These are phyloP conservation scores for Primulina huaijiensis DNA, from an alignment of 257 asterid species.

Conservation along the genomic window DNA sequence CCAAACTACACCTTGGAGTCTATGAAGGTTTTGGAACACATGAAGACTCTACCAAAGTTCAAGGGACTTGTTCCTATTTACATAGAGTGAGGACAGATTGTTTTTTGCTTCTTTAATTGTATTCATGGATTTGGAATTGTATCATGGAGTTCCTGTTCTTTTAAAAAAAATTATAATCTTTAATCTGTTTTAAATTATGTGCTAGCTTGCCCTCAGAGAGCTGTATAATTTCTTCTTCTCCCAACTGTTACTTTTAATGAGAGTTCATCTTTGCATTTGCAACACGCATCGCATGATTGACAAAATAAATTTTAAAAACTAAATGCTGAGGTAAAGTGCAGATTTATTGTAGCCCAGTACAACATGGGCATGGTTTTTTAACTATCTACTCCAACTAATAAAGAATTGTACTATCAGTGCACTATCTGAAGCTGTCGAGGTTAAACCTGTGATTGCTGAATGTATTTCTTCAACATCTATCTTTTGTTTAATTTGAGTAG, in stretches of 20 bases:
- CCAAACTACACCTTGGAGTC: constrained; percentile 73
- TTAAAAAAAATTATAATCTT: neutral
- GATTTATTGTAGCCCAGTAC: neutral
- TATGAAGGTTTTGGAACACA: constrained; percentile 91
- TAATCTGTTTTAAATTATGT: constrained; percentile 6
- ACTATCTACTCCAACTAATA: neutral
- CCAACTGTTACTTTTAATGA: neutral
- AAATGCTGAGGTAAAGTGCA: neutral
- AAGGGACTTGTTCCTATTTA: constrained; percentile 95
- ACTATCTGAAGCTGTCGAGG: neutral
- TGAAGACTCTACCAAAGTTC: constrained; percentile 71
- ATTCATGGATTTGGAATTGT: neutral
- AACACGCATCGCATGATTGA: constrained; percentile 1
- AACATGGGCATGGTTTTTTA: neutral
- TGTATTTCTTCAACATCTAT: neutral
- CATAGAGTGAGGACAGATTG: constrained; percentile 52
- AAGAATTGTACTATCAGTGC: constrained; percentile 19
- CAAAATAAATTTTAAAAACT: neutral
- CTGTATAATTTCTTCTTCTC: neutral
- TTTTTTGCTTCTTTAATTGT: neutral
- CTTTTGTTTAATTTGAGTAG: constrained; percentile 10
- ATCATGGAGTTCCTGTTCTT: constrained; percentile 2
- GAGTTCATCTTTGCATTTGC: neutral
- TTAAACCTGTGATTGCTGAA: constrained; percentile 11
- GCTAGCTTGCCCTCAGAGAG: constrained; percentile 4